Base-by-base conservation (phyloP, 306 rosid species). In the Quillaja saponaria region DNA sequence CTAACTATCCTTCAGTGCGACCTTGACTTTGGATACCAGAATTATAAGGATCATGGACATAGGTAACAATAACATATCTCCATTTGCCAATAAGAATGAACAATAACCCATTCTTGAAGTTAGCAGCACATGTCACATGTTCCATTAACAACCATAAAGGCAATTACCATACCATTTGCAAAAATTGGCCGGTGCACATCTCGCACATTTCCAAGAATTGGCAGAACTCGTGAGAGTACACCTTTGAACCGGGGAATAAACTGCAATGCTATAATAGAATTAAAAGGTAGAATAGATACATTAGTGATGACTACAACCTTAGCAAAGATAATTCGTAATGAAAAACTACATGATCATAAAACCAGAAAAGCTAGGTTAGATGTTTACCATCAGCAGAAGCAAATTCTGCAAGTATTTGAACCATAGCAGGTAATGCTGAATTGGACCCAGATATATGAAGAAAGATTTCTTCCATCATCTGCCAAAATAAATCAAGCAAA, bases 391-490 rank as follows among this genome's bases (percentile, higher is more conserved):
- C 91, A 66, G 86, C 82, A 33, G 81, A 64, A 61, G 97, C 95
- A 79, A 88, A 91, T 60, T 91, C 95, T 50, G 97, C 97, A 46
- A 91, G 96, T 59, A 82, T 82, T 73, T 91, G 97, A 72, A 91
- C 96, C 97, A 91, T 86, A 66, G 91, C 84, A 14, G 85, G 91
- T 69, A 72, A 73, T 67, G 95, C 88, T 65, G 96, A 78, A 79
- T 81, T 85, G 39, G 90, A 75, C 79, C 96, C 92, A 6, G 90
- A 72, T 76, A 91, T 84, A 75, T 88, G 97, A 71, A 86, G 87
- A 78, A 84, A 88, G 72, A 84, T 82, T 77, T 91, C 96, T 58
- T 91, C 97, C 90, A 91, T 88, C 95, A 91, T 85, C 97, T 91
- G 84, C 79, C 68, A 73, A 53, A 71, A 81, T 84, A 59, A 66